Base-by-base conservation (phyloP, 2,329 filamentous ascomycete species). In the Talaromyces sp. region DNA sequence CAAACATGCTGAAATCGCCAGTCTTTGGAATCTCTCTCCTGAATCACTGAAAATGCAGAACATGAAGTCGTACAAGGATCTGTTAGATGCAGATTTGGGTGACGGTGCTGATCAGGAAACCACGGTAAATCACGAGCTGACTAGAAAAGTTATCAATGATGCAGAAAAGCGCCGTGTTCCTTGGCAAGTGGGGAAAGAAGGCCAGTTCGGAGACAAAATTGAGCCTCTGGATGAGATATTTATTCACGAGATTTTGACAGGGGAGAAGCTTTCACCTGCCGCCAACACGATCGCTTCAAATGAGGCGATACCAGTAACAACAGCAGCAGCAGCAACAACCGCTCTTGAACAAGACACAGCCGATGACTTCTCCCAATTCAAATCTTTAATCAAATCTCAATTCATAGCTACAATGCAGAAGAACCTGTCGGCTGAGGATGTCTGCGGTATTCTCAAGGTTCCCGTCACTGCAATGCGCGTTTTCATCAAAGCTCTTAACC, bases 1-100 rank as follows among this genome's bases (percentile, higher is more conserved):
- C 38, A 59, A 59, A 38, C 57, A 55, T 32, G 29, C 38, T 27
- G 50, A 59, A 55, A 55, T 19, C 31, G 57, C 57, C 27, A 29
- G 27, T 59, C 27, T 59, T 8, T 52, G 49, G 49, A 10, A 52
- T 26, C 6, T 52, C 3, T 21, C 32, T 43, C 54, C 54, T 43
- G 54, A 24, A 27, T 46, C 35, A 17, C 14, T 56, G 35, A 38
- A 26, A 27, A n/a, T 56, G 24, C 54, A 56, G 26, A 56, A 56
- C 14, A 41, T 56, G 35, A 56, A 56, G 35, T 35, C 14, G 35
- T 56, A 56, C 38, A 56, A 35, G 24, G 54, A 26, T 17, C n/a
- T 56, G 29, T 46, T 56, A 31, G 24, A 43, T 26, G 35, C 24
- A 13, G 21, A 43, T 27, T 29, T 52, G 1, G 14, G 49, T 9